Conservation (phyloP, 2,329 filamentous ascomycete genomes). For the Fusarium secorum region DNA sequence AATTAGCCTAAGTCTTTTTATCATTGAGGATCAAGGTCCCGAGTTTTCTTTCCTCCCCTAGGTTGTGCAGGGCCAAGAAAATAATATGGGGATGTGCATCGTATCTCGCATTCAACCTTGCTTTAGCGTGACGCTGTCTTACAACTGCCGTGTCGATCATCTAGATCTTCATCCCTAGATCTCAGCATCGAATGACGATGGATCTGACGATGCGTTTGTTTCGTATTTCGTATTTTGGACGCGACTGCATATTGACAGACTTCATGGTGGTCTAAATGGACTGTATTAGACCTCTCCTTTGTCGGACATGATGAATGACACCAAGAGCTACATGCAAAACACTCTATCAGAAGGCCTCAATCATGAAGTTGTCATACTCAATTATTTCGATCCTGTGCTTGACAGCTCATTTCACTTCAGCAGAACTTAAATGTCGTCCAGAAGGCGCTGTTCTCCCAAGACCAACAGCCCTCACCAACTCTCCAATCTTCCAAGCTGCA, state of each 20-base stretch:
- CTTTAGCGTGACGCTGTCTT: constrained; percentile 12
- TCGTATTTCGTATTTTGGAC: constrained; percentile 15
- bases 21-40: too few species aligned
- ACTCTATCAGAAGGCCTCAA: neutral
- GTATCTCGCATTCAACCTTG: constrained; percentile 26
- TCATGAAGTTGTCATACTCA: neutral
- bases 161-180: neutral
- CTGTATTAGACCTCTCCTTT: neutral
- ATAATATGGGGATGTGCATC: constrained; percentile 13
- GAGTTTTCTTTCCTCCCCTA: too few species aligned
- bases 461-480: constrained; percentile 38
- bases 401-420: neutral
- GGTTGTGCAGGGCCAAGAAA: neutral
- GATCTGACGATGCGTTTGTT: neutral
- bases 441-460: constrained; percentile 45
- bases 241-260: neutral
- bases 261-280: neutral
- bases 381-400: neutral
- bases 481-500: constrained; percentile 42
- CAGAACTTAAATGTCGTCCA: constrained; percentile 41
- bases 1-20: too few species aligned
- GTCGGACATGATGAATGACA: neutral
- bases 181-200: neutral
- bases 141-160: constrained; percentile 22
- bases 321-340: neutral